Conservation (phyloP, 208 protist genomes). For the Crithidia bombi region DNA sequence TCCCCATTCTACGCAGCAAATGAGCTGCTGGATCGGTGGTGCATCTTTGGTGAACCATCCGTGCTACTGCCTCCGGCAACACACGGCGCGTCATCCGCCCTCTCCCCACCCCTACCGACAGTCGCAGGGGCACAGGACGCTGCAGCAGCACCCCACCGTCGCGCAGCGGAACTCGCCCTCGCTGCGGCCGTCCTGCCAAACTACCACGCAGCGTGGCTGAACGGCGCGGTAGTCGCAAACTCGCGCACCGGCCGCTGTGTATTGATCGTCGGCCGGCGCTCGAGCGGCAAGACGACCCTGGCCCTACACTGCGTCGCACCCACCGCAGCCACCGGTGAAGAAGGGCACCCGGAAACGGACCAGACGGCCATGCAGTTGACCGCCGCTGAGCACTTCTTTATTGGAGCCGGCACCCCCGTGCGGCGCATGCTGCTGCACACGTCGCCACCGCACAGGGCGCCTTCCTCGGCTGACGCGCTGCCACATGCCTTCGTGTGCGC, state of each 20-base stretch:
- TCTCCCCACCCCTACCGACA: neutral
- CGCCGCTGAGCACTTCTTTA: slow-evolving; percentile 58
- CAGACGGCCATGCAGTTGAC: slow-evolving; percentile 39
- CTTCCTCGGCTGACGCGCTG: neutral
- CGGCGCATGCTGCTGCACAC: slow-evolving; percentile 14
- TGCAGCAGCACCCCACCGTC: slow-evolving; percentile 32
- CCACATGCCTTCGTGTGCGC: slow-evolving; percentile 18
- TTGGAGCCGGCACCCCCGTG: slow-evolving; percentile 38
- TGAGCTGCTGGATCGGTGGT: slow-evolving; percentile 65
- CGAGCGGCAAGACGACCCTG: slow-evolving; percentile 76
- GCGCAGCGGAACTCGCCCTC: slow-evolving; percentile 46
- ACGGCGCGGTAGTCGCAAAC: slow-evolving; percentile 60
- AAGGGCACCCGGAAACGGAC: neutral
- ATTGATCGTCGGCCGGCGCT: slow-evolving; percentile 54
- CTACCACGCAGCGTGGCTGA: slow-evolving; percentile 58
- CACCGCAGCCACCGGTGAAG: neutral
- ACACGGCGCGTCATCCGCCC: neutral
- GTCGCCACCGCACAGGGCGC: no score
- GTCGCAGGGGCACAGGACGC: neutral
- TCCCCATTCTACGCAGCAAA: slow-evolving; percentile 73
- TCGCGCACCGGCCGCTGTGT: slow-evolving; percentile 41
- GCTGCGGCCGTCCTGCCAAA: slow-evolving; percentile 42
- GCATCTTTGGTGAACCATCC: slow-evolving; percentile 59
- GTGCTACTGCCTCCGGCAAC: slow-evolving; percentile 14
- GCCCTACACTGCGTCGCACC: slow-evolving; percentile 70